Evolutionary conservation across 768 basidiomycete genomes (phyloP), one percentile per base, ranked within the genome.

Genomic region (Sutorius australiensis): DNA sequence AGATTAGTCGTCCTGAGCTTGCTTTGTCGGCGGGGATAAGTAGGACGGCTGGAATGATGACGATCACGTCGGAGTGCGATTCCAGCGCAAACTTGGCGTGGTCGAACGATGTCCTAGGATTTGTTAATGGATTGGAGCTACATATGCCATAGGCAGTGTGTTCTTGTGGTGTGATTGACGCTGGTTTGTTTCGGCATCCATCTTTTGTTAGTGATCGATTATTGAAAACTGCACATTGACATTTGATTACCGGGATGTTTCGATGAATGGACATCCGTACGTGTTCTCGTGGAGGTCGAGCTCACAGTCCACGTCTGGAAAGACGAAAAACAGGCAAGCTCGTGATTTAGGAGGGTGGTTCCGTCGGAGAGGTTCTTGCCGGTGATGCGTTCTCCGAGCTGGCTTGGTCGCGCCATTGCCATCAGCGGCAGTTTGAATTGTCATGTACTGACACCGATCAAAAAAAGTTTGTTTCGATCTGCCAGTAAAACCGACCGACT

Each of bases 61-160:
- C 34, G 49, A 56, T 57, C 54, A 48, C 34, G 33, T 59, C 34
- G 51, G 37, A 49, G 39, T 24, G 21, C 13, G 16, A 21, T 34
- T 24, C 34, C 32, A 16, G 21, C 33, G 11, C 34, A 14, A 21
- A 24, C 49, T 50, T 50, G 48, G 17, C 41, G 13, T 36, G 11
- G 27, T 31, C 31, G 34, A 2, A 16, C 17, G n/a, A 37, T 5
- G n/a, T 14, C 28, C 7, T 19, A 24, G 2, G 31, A 8, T 30
- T 3, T 10, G 11, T 24, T 16, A n/a, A 9, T 5, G 37, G 19
- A 37, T 30, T 11, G 21, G 50, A 31, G 48, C n/a, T 21, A 33
- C 39, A 33, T 46, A 19, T 21, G 19, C 45, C 10, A 46, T 14
- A 16, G 31, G 51, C n/a, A 10, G 24, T 51, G 38, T 6, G 21